A percentile compares a stretch with the other conserved stretches of the same genome.
phyloP scores from a whole-genome alignment of 768 basidiomycete genomes.

The Harrya chromipes region DNA sequence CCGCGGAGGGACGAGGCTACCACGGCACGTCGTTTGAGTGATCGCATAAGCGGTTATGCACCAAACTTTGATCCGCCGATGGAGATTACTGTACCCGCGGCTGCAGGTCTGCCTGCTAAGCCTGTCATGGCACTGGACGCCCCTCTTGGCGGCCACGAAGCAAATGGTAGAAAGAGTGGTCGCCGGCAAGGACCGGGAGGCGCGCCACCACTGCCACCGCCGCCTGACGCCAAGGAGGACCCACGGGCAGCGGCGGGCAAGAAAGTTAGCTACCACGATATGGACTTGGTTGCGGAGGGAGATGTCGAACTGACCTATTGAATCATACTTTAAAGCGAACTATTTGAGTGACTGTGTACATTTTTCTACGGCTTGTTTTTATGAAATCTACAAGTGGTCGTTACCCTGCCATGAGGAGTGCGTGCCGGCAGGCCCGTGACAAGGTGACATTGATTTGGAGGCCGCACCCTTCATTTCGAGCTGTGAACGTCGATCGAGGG shows the following conservation, averaged over 20 bases:
- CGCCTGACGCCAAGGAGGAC: slow-evolving; percentile 88
- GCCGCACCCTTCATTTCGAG: slow-evolving; percentile 22
- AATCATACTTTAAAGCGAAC: slow-evolving; percentile 23
- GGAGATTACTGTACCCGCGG: slow-evolving; percentile 52
- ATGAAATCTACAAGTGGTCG: slow-evolving; percentile 29
- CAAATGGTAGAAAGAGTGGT: slow-evolving; percentile 33
- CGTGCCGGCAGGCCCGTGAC: slow-evolving; percentile 23
- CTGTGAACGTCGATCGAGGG: slow-evolving; percentile 28
- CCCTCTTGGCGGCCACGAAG: slow-evolving; percentile 41
- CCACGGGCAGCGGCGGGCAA: slow-evolving; percentile 86
- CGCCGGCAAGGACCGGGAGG: slow-evolving; percentile 38
- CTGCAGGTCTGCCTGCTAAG: slow-evolving; percentile 77
- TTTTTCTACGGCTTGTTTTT: slow-evolving; percentile 17
- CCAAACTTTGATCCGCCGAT: slow-evolving; percentile 41
- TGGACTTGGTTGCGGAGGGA: slow-evolving; percentile 88
- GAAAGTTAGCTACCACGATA: slow-evolving; percentile 92
- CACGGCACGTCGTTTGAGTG: slow-evolving; percentile 67
- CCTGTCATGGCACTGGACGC: slow-evolving; percentile 58
- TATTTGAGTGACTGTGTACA: slow-evolving; percentile 23
- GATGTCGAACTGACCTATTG: slow-evolving; percentile 55
- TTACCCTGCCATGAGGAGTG: slow-evolving; percentile 25
- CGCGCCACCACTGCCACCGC: slow-evolving; percentile 72
- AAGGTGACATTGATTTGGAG: slow-evolving; percentile 23
- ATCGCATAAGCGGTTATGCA: slow-evolving; percentile 78
- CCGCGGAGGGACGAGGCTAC: slow-evolving; percentile 56